Evolutionary conservation across 2,329 filamentous ascomycete species (phyloP).

Genomic region (Eutypa lata): DNA sequence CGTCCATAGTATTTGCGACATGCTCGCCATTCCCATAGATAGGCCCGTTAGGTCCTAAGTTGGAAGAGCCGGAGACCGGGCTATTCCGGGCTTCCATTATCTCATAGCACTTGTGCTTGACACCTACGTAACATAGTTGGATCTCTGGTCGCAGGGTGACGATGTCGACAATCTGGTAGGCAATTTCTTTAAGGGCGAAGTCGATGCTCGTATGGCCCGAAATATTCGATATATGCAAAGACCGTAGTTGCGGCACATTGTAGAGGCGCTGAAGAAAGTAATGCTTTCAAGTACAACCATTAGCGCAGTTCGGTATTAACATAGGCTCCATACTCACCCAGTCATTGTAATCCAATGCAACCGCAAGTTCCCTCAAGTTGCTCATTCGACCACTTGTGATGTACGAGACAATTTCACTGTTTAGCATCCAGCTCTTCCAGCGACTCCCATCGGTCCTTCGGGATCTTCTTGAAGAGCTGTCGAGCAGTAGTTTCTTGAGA

Average conservation of each 20-base stretch:
- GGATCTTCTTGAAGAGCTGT: constrained; percentile 56
- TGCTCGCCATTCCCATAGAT: constrained; percentile 13
- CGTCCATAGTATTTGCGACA: constrained; percentile 24
- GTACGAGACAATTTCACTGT: constrained; percentile 66
- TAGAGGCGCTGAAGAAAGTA: constrained; percentile 74
- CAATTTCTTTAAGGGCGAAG: constrained; percentile 65
- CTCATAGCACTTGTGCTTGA: constrained; percentile 77
- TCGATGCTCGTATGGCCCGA: constrained; percentile 55
- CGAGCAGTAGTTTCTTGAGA: constrained; percentile 70
- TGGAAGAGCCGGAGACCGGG: constrained; percentile 33
- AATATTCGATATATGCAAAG: constrained; percentile 68
- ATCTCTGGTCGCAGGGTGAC: constrained; percentile 73
- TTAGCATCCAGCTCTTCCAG: constrained; percentile 70
- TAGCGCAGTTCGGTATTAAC: constrained; percentile 10
- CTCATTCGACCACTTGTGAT: constrained; percentile 75
- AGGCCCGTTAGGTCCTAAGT: constrained; percentile 11
- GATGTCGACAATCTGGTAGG: constrained; percentile 74
- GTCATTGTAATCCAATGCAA: constrained; percentile 70
- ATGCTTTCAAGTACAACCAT: constrained; percentile 49
- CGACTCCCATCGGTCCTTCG: constrained; percentile 39
- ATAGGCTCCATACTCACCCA: constrained; percentile 57
- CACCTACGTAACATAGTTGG: constrained; percentile 73
- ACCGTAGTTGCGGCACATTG: constrained; percentile 65
- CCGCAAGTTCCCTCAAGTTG: constrained; percentile 66
- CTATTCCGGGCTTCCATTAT: constrained; percentile 63